Evolutionary conservation across 768 basidiomycete genomes (phyloP).

Genomic region (Boletus vinaceobasis): DNA sequence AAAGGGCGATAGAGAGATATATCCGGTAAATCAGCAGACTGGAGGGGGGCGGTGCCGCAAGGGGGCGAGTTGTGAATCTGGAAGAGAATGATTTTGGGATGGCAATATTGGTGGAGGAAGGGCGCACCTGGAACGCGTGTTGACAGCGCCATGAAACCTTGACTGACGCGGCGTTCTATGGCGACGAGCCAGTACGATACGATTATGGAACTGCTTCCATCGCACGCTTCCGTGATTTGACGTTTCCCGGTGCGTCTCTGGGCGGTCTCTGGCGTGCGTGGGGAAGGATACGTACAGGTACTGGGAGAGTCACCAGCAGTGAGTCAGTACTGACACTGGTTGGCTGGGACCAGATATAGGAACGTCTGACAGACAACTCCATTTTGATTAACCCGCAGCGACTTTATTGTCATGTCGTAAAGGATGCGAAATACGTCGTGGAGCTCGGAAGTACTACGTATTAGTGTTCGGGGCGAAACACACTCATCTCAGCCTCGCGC

Average conservation of each 20-base stretch:
- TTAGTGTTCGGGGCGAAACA: no score
- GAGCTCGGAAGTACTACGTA: no score
- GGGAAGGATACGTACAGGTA: slow-evolving; percentile 4
- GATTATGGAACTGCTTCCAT: slow-evolving; percentile 30
- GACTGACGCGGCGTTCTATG: slow-evolving; percentile 29
- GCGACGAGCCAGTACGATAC: slow-evolving; percentile 26
- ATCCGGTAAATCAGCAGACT: slow-evolving; percentile 33
- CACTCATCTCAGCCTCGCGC: slow-evolving; percentile 23
- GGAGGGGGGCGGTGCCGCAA: slow-evolving; percentile 27
- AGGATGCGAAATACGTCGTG: slow-evolving; percentile 14
- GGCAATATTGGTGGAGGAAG: slow-evolving; percentile 14
- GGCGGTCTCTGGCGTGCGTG: slow-evolving; percentile 19
- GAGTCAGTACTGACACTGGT: slow-evolving; percentile 4
- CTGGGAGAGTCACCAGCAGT: not conserved
- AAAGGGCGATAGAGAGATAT: slow-evolving; percentile 21
- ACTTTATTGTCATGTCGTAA: slow-evolving; percentile 22
- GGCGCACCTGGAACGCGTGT: slow-evolving; percentile 33
- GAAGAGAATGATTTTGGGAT: slow-evolving; percentile 23
- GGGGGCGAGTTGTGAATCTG: slow-evolving; percentile 18
- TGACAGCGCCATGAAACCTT: slow-evolving; percentile 35
- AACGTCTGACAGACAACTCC: not conserved
- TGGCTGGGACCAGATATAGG: slow-evolving; percentile 14
- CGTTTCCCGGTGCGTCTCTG: slow-evolving; percentile 16
- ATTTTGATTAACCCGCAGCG: slow-evolving; percentile 3
- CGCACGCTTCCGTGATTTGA: slow-evolving; percentile 23